Percentiles rank a stretch among this genome's conserved stretches.
These are phyloP conservation scores for Phytophthora lateralis DNA, from an alignment of 352 stramenopile species.

Conservation along the genomic window DNA sequence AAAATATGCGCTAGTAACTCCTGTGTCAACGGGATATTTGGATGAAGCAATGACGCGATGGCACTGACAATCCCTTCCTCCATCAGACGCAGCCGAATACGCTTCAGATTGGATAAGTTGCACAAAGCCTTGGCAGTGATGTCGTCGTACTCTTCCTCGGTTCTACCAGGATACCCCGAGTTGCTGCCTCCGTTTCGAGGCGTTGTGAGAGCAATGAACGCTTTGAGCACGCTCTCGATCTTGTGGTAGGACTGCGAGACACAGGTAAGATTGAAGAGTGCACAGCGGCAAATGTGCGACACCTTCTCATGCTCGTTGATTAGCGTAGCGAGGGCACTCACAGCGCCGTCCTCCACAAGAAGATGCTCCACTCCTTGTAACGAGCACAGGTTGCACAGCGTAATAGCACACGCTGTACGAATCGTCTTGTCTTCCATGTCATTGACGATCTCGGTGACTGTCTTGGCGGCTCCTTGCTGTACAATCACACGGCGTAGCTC, in stretches of 20 bases:
- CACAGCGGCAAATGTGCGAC: constrained; percentile 65
- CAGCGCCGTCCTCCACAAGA: constrained; percentile 83
- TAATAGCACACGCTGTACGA: constrained; percentile 81
- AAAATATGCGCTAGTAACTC: constrained; percentile 73
- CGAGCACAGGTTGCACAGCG: constrained; percentile 88
- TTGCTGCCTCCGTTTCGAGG: constrained; percentile 30
- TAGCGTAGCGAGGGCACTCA: constrained; percentile 79
- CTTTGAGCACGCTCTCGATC: constrained; percentile 86
- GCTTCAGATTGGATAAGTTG: constrained; percentile 90
- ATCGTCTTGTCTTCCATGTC: constrained; percentile 68
- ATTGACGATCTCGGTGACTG: constrained; percentile 74
- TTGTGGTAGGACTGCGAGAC: constrained; percentile 86
- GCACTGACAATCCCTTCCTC: constrained; percentile 89
- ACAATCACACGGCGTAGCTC: constrained; percentile 68
- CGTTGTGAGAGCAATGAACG: constrained; percentile 68
- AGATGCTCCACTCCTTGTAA: constrained; percentile 76
- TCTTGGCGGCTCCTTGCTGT: constrained; percentile 74
- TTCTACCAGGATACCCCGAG: constrained; percentile 12
- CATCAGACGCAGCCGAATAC: constrained; percentile 79
- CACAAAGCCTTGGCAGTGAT: constrained; percentile 82
- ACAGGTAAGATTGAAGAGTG: constrained; percentile 91
- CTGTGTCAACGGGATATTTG: constrained; percentile 49
- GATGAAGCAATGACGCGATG: constrained; percentile 64
- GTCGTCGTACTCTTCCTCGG: constrained; percentile 50
- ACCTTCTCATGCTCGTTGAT: constrained; percentile 80